Evolutionary conservation across 1,284 basidiomycete genomes (phyloP).

Genomic region (Exobasidium rhododendri): DNA sequence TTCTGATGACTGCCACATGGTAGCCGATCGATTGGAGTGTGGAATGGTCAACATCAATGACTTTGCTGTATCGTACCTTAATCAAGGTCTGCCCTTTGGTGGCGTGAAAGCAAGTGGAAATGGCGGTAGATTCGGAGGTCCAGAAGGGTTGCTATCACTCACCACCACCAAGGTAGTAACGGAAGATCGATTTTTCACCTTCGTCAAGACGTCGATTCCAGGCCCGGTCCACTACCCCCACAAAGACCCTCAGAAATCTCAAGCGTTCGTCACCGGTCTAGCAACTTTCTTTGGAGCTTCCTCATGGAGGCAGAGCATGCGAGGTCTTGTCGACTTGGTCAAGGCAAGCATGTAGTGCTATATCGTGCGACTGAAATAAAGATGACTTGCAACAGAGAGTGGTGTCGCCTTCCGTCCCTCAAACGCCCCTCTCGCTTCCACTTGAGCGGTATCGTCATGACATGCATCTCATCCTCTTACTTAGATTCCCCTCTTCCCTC

Average conservation of each 20-base stretch:
- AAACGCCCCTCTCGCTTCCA: too few relatives aligned
- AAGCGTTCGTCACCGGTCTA: conserved; percentile 10
- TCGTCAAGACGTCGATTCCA: conserved; percentile 81
- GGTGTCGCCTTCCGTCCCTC: too few relatives aligned
- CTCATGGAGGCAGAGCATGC: background rate
- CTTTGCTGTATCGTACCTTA: conserved; percentile 82
- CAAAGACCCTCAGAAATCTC: background rate
- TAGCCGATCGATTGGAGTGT: conserved; percentile 76
- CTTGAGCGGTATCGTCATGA: too few relatives aligned
- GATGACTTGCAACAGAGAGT: too few relatives aligned
- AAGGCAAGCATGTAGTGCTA: background rate
- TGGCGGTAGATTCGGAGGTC: conserved; percentile 69
- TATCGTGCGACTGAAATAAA: too few relatives aligned
- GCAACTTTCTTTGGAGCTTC: conserved; percentile 8
- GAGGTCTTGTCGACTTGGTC: background rate
- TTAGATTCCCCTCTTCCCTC: too few relatives aligned
- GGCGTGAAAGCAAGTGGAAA: conserved; percentile 67
- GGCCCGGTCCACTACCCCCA: conserved; percentile 54
- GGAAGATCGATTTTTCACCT: conserved; percentile 75
- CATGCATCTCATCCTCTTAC: too few relatives aligned
- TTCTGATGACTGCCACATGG: conserved; percentile 68
- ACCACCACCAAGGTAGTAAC: conserved; percentile 84
- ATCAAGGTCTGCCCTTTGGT: conserved; percentile 91
- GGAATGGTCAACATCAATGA: conserved; percentile 93
- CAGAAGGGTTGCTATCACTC: conserved; percentile 67